phyloP scores from a whole-genome alignment of 2,329 filamentous ascomycete species.

The Cytospora piceicola region DNA sequence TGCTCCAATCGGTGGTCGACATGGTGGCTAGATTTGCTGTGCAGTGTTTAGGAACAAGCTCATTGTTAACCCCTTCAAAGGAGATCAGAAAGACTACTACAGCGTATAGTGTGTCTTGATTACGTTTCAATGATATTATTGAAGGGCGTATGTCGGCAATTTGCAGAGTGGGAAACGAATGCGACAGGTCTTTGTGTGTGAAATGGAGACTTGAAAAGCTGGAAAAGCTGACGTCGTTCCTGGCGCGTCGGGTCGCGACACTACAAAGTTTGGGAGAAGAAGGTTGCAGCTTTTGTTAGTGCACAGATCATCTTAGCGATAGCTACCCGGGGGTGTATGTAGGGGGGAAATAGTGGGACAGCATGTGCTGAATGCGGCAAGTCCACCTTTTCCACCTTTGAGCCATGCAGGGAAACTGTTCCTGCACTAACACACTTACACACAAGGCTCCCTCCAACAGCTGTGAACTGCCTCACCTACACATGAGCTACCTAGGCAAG shows the following conservation, averaged over 20 bases:
- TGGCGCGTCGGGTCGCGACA: constrained; percentile 29
- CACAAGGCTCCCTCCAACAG: background rate
- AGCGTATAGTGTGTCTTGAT: background rate
- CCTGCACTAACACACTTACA: constrained; percentile 1
- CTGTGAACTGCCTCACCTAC: background rate
- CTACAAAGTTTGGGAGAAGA: constrained; percentile 24
- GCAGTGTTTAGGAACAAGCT: constrained; percentile 11
- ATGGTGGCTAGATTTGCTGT: constrained; percentile 40
- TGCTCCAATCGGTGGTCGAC: constrained; percentile 53
- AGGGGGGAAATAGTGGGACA: background rate
- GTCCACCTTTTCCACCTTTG: background rate
- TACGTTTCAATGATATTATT: background rate
- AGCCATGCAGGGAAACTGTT: background rate
- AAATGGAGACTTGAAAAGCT: constrained; percentile 10
- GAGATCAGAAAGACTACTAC: background rate
- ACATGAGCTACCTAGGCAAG: background rate
- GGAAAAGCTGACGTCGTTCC: constrained; percentile 24
- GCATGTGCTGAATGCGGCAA: constrained; percentile 16
- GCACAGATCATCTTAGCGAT: background rate
- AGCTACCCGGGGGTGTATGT: background rate
- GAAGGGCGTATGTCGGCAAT: background rate
- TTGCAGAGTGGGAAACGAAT: background rate
- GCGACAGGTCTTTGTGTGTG: constrained; percentile 7
- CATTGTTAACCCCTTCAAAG: constrained; percentile 15
- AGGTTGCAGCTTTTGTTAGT: constrained; percentile 21